These are phyloP conservation scores for Cryphonectria parasitica DNA, from an alignment of 2,329 filamentous ascomycete species.

Conservation along the genomic window DNA sequence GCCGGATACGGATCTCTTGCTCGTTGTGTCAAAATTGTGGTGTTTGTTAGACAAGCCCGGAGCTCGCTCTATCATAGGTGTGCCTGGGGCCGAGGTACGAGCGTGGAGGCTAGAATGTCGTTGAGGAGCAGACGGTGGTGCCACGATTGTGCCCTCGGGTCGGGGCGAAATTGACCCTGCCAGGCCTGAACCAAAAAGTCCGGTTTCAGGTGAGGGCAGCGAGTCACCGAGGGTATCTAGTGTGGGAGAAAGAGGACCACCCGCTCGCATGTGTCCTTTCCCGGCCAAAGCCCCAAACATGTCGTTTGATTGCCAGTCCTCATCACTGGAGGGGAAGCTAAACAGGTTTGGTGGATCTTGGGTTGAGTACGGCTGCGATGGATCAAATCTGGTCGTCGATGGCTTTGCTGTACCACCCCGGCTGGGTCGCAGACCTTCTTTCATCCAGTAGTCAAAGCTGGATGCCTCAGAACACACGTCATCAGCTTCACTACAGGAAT, in stretches of 20 bases:
- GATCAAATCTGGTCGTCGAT: neutral
- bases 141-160: conserved; percentile 30
- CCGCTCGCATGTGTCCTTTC: conserved; percentile 38
- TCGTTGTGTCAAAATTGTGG: conserved; percentile 30
- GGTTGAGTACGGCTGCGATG: neutral
- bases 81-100: conserved; percentile 41
- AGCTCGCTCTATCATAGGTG: conserved; percentile 21
- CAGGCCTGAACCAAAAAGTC: conserved; percentile 42
- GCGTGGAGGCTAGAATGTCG: conserved; percentile 59
- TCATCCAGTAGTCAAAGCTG: conserved; percentile 62
- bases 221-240: conserved; percentile 52
- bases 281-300: conserved; percentile 51
- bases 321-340: conserved; percentile 49
- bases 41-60: conserved; percentile 33
- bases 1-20: conserved; percentile 22
- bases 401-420: conserved; percentile 25
- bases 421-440: conserved; percentile 52
- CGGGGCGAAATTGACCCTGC: conserved; percentile 33
- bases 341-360: conserved; percentile 55
- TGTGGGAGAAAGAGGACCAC: conserved; percentile 38
- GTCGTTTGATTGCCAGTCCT: conserved; percentile 52
- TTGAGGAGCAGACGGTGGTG: conserved; percentile 53
- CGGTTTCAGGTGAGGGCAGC: conserved; percentile 46
- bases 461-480: conserved; percentile 53
- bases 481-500: conserved; percentile 47